A percentile compares a stretch with the other conserved stretches of the same genome.
These are phyloP conservation scores for Mediolabrus comicus DNA, from an alignment of 108 stramenopile species.

Conservation along the genomic window DNA sequence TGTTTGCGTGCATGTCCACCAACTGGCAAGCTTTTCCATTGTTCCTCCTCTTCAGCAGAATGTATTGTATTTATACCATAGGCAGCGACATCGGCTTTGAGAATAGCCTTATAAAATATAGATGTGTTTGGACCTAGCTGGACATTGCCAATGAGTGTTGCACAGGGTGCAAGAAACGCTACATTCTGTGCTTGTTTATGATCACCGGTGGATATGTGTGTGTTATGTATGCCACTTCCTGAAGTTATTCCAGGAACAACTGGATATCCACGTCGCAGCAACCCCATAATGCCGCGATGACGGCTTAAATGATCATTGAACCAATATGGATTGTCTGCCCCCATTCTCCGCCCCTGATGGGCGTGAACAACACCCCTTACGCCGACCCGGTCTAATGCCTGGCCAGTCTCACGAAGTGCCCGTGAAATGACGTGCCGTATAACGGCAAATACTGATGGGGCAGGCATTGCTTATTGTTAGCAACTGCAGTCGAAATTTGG, in stretches of 20 bases:
- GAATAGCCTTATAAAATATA: slow-evolving; percentile 79
- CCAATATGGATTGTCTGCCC: slow-evolving; percentile 69
- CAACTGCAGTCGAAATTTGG: no score
- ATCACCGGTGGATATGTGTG: slow-evolving; percentile 4
- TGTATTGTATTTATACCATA: slow-evolving; percentile 44
- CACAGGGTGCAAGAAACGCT: slow-evolving; percentile 84
- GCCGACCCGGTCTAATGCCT: slow-evolving; percentile 79
- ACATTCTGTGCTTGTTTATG: slow-evolving; percentile 25
- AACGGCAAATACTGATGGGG: slow-evolving; percentile 53
- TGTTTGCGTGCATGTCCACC: slow-evolving; percentile 27
- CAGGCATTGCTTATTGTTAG: slow-evolving; percentile 41
- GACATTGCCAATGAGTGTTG: slow-evolving; percentile 83
- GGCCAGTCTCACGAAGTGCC: slow-evolving; percentile 86
- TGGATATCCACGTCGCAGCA: slow-evolving; percentile 68
- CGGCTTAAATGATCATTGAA: slow-evolving; percentile 79
- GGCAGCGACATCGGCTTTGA: slow-evolving; percentile 76
- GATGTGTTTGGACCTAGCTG: slow-evolving; percentile 65
- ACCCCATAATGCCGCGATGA: slow-evolving; percentile 71
- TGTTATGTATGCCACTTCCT: slow-evolving; percentile 1
- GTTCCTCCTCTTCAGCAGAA: slow-evolving; percentile 28
- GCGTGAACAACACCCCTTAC: slow-evolving; percentile 60
- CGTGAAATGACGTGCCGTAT: slow-evolving; percentile 75
- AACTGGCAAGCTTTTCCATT: slow-evolving; percentile 26
- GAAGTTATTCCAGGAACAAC: slow-evolving; percentile 50
- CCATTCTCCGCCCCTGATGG: slow-evolving; percentile 47